Base-by-base conservation (phyloP, 176 grass and related monocot genomes). In the Juncus inflexus region DNA sequence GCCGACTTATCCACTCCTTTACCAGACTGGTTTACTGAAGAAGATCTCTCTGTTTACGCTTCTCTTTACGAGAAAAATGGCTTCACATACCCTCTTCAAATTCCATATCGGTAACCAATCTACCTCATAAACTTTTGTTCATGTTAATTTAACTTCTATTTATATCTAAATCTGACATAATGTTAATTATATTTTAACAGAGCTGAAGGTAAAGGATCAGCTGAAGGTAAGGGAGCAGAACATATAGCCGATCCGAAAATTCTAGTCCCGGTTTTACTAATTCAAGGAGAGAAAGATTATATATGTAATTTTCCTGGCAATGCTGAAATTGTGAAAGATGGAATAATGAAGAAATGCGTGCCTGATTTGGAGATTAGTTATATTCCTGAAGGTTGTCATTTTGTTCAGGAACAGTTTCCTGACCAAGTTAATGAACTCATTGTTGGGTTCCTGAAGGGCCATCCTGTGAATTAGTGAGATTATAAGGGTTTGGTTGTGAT, bases 381-480 rank as follows among this genome's bases (percentile, higher is more conserved):
- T 37, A 65, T 95, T 40, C 76, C 79, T 28, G 82, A 89, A 67
- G 85, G 85, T 47, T 50, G 57, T 54, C 85, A 89, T 70, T 95
- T 86, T 60, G 77, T 77, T 62, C 90, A 83, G 74, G 85, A 95
- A 70, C 85, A 95, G 40, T 86, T 89, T 62, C 85, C 85, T 1
- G 85, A 79, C 51, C 63, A 74, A 37, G 82, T 86, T 11, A 95
- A 86, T 63, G 49, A 78, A 45, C 57, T 83, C 2, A 78, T 95
- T 7, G 12, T 76, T 45, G 15, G 59, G 37, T 95, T 95, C 78
- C 28, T 89, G 7, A 83, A 83, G 38, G 76, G 52, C 19, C 85
- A 95, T 69, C 52, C 12, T 65, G 50, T 64, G 1, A 41, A 63
- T 66, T 40, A 7, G 12, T 69, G 43, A 47, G 9, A 47, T 47